Evolutionary conservation across 2,329 filamentous ascomycete genomes (phyloP), one percentile per base, ranked within the genome.

Genomic region (Malbranchea cinnamomea): DNA sequence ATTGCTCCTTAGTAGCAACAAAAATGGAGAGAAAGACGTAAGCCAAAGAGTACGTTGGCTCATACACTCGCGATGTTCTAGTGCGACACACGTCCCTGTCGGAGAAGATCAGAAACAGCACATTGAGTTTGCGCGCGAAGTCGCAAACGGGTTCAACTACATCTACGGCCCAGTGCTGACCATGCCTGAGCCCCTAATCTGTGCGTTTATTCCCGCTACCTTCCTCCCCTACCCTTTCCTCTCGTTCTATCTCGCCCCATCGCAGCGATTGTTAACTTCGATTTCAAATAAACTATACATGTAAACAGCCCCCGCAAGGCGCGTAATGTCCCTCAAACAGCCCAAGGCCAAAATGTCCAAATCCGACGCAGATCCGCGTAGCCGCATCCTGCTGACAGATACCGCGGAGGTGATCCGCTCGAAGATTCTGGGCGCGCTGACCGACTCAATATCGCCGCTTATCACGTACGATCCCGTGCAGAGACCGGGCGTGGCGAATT

Each of bases 91-190:
- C 56, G 87, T 98, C 14, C 89, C 89, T 7, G 87, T 98, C 2
- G 89, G 89, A n/a, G 80, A 91, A 42, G 89, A 98, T 52, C 89
- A 98, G 56, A 66, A 65, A 33, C 89, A 98, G 46, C 89, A 98
- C 55, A 70, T 98, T 13, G 89, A 98, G 51, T 92, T 95, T 50
- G 74, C 85, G 1, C 71, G 89, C 30, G 77, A 91, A 49, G 78
- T 84, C 38, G 89, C 78, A 6, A 77, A 71, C 36, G 80, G 79
- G 48, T 95, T 98, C 60, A 94, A 95, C 53, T 65, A 80, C 47
- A 56, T 68, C 2, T 82, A 80, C 42, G 70, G 70, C 2, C 46
- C 59, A 1, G 52, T 71, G n/a, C 65, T 92, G 3, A 60, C 76
- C 0, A 49, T 66, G 1, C 82, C 84, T 0, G 60, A 78, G 42